These are phyloP conservation scores for Scutellaria barbata DNA, from an alignment of 257 asterid genomes.

Conservation along the genomic window DNA sequence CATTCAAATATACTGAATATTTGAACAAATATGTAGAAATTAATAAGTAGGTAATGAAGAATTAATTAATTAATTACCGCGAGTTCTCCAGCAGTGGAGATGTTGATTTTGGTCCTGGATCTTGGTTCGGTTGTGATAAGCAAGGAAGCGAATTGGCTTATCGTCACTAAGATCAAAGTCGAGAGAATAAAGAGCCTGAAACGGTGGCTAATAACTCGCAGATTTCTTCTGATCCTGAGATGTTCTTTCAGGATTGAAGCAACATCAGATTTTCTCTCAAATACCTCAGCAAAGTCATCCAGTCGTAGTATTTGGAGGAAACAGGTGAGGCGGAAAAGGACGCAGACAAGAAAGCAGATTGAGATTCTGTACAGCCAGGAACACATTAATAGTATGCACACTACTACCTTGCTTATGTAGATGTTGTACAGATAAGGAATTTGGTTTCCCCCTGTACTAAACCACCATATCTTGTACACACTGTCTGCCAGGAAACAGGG, in stretches of 20 bases:
- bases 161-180: slow-evolving; percentile 68
- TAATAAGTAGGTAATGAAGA: slow-evolving; percentile 9
- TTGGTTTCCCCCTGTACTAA: slow-evolving; percentile 74
- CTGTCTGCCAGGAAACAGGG: slow-evolving; percentile 77
- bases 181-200: slow-evolving; percentile 75
- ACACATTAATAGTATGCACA: slow-evolving; percentile 64
- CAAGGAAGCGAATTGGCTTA: slow-evolving; percentile 77
- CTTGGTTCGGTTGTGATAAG: slow-evolving; percentile 58
- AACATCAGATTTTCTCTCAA: slow-evolving; percentile 72
- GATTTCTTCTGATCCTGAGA: slow-evolving; percentile 81
- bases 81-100: slow-evolving; percentile 83
- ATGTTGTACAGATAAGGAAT: slow-evolving; percentile 76
- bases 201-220: slow-evolving; percentile 86
- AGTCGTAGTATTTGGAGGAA: slow-evolving; percentile 74
- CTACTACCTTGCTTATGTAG: slow-evolving; percentile 53
- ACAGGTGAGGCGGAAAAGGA: slow-evolving; percentile 83
- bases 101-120: slow-evolving; percentile 45
- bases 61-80: slow-evolving; percentile 50
- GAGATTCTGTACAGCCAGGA: slow-evolving; percentile 90
- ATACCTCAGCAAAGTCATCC: slow-evolving; percentile 80
- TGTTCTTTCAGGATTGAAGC: slow-evolving; percentile 71
- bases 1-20: neutral
- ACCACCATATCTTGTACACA: slow-evolving; percentile 94
- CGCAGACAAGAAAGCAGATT: slow-evolving; percentile 78
- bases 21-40: too few species aligned